Conservation (phyloP, 2,329 filamentous ascomycete genomes). For the Claviceps paspali region DNA sequence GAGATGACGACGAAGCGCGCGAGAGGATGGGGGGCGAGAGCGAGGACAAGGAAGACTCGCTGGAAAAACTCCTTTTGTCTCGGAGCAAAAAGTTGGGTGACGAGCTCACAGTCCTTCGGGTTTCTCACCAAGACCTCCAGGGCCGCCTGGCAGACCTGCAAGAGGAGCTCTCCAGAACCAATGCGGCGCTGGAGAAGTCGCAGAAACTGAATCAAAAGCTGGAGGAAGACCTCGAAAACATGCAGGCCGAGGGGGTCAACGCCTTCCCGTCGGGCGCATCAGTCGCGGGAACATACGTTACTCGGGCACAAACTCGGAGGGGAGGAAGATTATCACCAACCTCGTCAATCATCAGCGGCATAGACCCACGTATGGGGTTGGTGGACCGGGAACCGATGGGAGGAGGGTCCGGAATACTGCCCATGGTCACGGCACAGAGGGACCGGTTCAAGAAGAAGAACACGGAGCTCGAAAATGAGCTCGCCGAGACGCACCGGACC, state of each 20-base stretch:
- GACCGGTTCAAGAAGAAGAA: slow-evolving; percentile 98
- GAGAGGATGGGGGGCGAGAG: slow-evolving; percentile 24
- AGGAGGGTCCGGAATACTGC: slow-evolving; percentile 73
- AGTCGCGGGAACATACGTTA: slow-evolving; percentile 80
- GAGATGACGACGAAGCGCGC: slow-evolving; percentile 57
- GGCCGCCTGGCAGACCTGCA: slow-evolving; percentile 64
- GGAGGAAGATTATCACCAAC: slow-evolving; percentile 72
- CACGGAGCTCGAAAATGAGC: slow-evolving; percentile 72
- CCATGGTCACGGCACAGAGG: slow-evolving; percentile 95
- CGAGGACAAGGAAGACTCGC: slow-evolving; percentile 49
- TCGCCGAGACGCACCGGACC: slow-evolving; percentile 68
- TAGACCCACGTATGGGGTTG: slow-evolving; percentile 48
- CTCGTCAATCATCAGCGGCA: slow-evolving; percentile 96
- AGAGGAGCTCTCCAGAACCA: slow-evolving; percentile 68
- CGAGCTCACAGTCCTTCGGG: slow-evolving; percentile 79
- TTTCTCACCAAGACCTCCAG: slow-evolving; percentile 88
- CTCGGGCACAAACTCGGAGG: slow-evolving; percentile 42
- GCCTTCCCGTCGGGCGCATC: slow-evolving; percentile 81
- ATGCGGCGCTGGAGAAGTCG: slow-evolving; percentile 72
- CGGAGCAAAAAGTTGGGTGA: slow-evolving; percentile 95
- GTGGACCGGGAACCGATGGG: slow-evolving; percentile 48
- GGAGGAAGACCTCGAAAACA: slow-evolving; percentile 76
- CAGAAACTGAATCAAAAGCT: slow-evolving; percentile 75
- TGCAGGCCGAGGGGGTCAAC: slow-evolving; percentile 75
- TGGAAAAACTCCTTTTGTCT: slow-evolving; percentile 81